Conservation (phyloP, 2,329 filamentous ascomycete species). For the Myriosclerotinia scirpicola region DNA sequence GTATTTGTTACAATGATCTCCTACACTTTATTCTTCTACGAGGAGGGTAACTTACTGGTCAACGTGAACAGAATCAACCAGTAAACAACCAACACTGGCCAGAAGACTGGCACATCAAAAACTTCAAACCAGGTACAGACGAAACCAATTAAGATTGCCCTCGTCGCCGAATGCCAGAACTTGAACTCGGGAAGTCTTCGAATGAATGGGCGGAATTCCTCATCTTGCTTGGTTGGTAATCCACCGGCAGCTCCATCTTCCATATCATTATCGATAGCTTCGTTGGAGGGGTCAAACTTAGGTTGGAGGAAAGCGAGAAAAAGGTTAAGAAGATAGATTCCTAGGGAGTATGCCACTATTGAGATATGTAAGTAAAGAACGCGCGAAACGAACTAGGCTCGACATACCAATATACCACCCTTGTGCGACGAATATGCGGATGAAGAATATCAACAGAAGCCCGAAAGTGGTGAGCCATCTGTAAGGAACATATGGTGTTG, state of each 20-base stretch:
- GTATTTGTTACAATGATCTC: constrained; percentile 24
- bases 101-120: constrained; percentile 98
- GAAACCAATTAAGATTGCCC: constrained; percentile 80
- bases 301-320: constrained; percentile 98
- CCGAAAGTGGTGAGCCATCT: constrained; percentile 84
- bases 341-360: constrained; percentile 90
- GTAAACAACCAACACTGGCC: constrained; percentile 97
- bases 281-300: constrained; percentile 97
- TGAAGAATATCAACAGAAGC: constrained; percentile 76
- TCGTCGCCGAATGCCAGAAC: constrained; percentile 97
- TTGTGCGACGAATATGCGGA: constrained; percentile 87
- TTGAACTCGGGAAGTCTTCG: constrained; percentile 97
- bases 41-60: constrained; percentile 70
- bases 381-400: not conserved
- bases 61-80: constrained; percentile 96
- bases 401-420: constrained; percentile 95
- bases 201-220: constrained; percentile 98
- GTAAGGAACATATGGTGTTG: constrained; percentile 84
- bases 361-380: not conserved
- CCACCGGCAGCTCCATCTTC: constrained; percentile 83
- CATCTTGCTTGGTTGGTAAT: constrained; percentile 91
- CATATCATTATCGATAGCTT: constrained; percentile 87
- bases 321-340: constrained; percentile 97
- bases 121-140: constrained; percentile 88
- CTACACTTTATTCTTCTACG: not conserved